Evolutionary conservation across 495 filamentous ascomycete genomes (phyloP).

Genomic region (Hyaloscypha hepaticicola): DNA sequence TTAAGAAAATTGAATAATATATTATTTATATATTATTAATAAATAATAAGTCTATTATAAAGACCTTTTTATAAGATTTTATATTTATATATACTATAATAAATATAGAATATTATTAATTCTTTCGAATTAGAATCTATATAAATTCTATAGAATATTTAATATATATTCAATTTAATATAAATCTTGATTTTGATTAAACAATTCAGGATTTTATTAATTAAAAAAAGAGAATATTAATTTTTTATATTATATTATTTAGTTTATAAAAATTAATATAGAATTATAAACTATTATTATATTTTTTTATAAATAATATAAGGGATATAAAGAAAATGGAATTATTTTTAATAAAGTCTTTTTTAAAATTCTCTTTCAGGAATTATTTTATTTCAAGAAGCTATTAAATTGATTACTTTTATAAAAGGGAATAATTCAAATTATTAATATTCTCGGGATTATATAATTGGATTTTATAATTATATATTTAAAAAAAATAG

Average conservation of each 20-base stretch:
- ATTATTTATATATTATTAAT: slow-evolving; percentile 34
- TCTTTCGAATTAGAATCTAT: slow-evolving; percentile 35
- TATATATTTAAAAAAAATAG: not conserved
- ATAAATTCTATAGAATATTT: slow-evolving; percentile 41
- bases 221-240: slow-evolving; percentile 44
- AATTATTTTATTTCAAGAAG: slow-evolving; percentile 1
- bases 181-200: slow-evolving; percentile 38
- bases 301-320: slow-evolving; percentile 12
- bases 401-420: not conserved
- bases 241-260: slow-evolving; percentile 46
- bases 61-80: slow-evolving; percentile 36
- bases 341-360: slow-evolving; percentile 9
- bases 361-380: slow-evolving; percentile 7
- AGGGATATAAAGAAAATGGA: not conserved
- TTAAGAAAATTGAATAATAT: slow-evolving; percentile 26
- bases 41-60: slow-evolving; percentile 33
- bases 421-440: not conserved
- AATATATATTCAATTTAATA: slow-evolving; percentile 46
- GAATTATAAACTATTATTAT: slow-evolving; percentile 38
- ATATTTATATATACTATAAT: slow-evolving; percentile 34
- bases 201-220: slow-evolving; percentile 41
- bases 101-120: slow-evolving; percentile 37
- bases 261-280: slow-evolving; percentile 47
- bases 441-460: not conserved
- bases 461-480: too few relatives aligned